A percentile compares a stretch with the other conserved stretches of the same genome.
These are phyloP conservation scores for Turnera subulata DNA, from an alignment of 345 rosid species.

Conservation along the genomic window DNA sequence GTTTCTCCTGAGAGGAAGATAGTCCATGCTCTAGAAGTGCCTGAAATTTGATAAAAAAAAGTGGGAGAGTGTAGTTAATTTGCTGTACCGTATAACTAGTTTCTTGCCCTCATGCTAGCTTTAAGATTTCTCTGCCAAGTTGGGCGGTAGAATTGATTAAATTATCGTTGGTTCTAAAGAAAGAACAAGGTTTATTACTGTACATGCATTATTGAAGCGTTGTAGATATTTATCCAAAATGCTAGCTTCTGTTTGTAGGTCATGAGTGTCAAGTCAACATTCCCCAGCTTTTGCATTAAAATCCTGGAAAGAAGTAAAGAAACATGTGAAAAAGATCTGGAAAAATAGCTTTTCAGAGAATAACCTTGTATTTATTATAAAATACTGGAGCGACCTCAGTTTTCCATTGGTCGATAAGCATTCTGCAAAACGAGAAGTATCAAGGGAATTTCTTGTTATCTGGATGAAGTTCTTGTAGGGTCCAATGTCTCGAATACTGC, in stretches of 20 bases:
- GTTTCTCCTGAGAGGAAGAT: constrained; percentile 74
- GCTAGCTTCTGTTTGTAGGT: constrained; percentile 92
- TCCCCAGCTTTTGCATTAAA: constrained; percentile 54
- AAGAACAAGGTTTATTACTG: constrained; percentile 22
- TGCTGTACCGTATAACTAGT: too few species aligned
- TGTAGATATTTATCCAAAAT: constrained; percentile 88
- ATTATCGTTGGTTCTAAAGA: too few species aligned
- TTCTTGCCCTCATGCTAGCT: too few species aligned
- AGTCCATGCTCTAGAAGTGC: constrained; percentile 87
- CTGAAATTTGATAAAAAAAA: constrained; percentile 32
- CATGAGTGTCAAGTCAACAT: constrained; percentile 62
- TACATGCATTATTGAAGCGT: constrained; percentile 95
- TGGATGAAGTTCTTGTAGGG: constrained; percentile 78
- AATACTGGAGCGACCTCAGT: constrained; percentile 41
- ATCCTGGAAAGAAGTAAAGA: constrained; percentile 39
- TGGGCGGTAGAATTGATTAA: too few species aligned
- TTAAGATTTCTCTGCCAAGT: too few species aligned
- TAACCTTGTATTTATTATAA: background rate
- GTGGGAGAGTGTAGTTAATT: background rate
- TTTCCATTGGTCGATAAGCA: constrained; percentile 39
- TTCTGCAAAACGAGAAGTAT: constrained; percentile 37
- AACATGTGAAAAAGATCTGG: background rate
- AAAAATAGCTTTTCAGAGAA: background rate
- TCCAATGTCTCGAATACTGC: constrained; percentile 58
- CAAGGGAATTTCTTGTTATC: constrained; percentile 52